Percentiles rank a stretch among this genome's conserved stretches.
phyloP scores from a whole-genome alignment of 768 basidiomycete genomes.

The Rubroboletus satanas region DNA sequence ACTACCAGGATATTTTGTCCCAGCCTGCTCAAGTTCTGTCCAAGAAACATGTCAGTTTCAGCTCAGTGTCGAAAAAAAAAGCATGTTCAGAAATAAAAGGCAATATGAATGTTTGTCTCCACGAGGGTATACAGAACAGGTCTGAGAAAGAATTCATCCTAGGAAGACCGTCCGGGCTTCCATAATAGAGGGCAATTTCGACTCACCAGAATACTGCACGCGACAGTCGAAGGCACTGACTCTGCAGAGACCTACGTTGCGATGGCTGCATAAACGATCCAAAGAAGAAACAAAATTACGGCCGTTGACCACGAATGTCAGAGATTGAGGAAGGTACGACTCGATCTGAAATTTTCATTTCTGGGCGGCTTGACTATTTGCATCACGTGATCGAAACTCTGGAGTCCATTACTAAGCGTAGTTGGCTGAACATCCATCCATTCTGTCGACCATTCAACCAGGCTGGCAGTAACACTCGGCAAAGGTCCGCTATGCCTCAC shows the following conservation, averaged over 20 bases:
- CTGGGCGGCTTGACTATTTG: too few relatives aligned
- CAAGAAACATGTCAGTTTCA: slow-evolving; percentile 6
- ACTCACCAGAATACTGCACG: slow-evolving; percentile 9
- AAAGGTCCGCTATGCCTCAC: too few relatives aligned
- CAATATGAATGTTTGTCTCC: slow-evolving; percentile 27
- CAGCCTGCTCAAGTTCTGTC: background rate
- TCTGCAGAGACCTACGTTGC: background rate
- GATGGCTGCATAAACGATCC: background rate
- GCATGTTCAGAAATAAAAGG: slow-evolving; percentile 18
- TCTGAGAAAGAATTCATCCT: slow-evolving; percentile 27
- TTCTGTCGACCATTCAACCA: too few relatives aligned
- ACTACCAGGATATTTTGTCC: background rate
- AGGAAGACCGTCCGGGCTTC: background rate
- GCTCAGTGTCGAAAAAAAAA: background rate
- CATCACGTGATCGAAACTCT: too few relatives aligned
- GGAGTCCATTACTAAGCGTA: too few relatives aligned
- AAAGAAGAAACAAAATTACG: background rate
- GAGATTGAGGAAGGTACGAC: too few relatives aligned
- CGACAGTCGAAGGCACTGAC: background rate
- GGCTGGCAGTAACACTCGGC: too few relatives aligned
- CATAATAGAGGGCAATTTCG: background rate
- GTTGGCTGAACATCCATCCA: too few relatives aligned
- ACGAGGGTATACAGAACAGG: slow-evolving; percentile 28
- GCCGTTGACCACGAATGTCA: too few relatives aligned
- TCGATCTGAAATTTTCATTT: too few relatives aligned